Base-by-base conservation (phyloP, 441 rosid genomes). In the Brassica hybrid region DNA sequence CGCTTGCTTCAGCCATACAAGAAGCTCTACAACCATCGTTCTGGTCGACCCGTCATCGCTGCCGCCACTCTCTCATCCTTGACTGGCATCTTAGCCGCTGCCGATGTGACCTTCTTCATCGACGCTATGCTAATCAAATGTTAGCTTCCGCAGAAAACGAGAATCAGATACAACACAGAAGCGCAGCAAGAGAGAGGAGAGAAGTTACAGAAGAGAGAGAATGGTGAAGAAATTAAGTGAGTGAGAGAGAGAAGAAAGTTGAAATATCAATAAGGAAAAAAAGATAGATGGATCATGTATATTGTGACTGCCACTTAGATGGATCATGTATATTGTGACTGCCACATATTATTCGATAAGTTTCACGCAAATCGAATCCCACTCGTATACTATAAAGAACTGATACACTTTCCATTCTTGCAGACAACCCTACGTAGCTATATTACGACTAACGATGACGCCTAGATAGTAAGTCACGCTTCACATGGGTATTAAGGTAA, bases 11-110 rank as follows among this genome's bases (percentile, higher is more conserved):
- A 79, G 41, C 13, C 79, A 57, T 64, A 79, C 0, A 45, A 79
- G 79, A 74, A 79, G 76, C 79, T 79, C 79, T 3, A 32, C 82
- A 3, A 79, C 82, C 48, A 79, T 32, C 36, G 36, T 5, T 57
- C 7, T 64, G n/a, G 50, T 74, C 72, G 18, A 32, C 70, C 48
- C 0, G 79, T 74, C 67, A 74, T 69, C 18, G 82, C 82, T 32
- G 68, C 56, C 10, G 30, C 68, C 8, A 79, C 79, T 79, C 82
- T 74, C 2, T 69, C 76, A 32, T 79, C 79, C 7, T 30, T 69
- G 0, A 18, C 56, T 8, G 6, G 4, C 25, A 61, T 12, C 65
- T 19, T 67, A 17, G 21, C 67, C 9, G 75, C 6, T 2, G 27
- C 0, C 2, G 59, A 70, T 5, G 70, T 27, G 10, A 19, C 18